These are phyloP conservation scores for Cystobasidium slooffiae DNA, from an alignment of 1,284 basidiomycete genomes.

Conservation along the genomic window DNA sequence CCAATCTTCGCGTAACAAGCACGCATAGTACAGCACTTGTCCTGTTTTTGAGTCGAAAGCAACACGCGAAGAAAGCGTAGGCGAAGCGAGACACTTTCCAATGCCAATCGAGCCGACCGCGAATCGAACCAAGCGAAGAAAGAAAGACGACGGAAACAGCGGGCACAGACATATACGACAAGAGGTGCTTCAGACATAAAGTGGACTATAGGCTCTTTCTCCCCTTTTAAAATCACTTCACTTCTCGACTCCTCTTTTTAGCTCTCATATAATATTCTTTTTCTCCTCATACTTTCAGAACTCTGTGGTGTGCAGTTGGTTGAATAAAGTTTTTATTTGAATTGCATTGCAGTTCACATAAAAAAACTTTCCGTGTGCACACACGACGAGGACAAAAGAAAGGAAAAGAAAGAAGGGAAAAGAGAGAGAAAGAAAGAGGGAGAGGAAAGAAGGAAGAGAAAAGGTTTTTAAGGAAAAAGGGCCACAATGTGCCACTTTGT, in stretches of 20 bases:
- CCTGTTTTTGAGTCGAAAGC: too few relatives aligned
- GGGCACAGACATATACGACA: conserved; percentile 15
- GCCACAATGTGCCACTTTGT: conserved; percentile 10
- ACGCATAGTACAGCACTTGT: too few relatives aligned
- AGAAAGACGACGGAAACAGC: not conserved
- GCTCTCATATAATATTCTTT: conserved; percentile 14
- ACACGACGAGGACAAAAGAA: conserved; percentile 13
- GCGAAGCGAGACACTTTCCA: not conserved
- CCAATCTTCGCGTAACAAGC: too few relatives aligned
- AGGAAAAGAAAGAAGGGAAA: conserved; percentile 4
- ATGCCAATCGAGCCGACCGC: not conserved
- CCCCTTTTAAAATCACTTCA: not conserved
- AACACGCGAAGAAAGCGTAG: not conserved
- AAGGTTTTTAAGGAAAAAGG: conserved; percentile 2
- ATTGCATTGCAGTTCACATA: conserved; percentile 22
- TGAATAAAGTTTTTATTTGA: not conserved
- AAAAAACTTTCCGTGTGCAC: conserved; percentile 15
- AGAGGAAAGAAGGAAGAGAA: conserved; percentile 15
- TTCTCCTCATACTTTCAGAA: not conserved
- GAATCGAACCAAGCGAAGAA: not conserved
- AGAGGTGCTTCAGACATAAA: conserved; percentile 18
- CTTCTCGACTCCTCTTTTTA: conserved; percentile 3
- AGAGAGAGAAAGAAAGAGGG: conserved; percentile 13
- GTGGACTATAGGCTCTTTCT: conserved; percentile 9
- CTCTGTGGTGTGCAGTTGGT: not conserved